Evolutionary conservation across 2,329 filamentous ascomycete species (phyloP).

Genomic region (Ophiostoma himal-ulmi): DNA sequence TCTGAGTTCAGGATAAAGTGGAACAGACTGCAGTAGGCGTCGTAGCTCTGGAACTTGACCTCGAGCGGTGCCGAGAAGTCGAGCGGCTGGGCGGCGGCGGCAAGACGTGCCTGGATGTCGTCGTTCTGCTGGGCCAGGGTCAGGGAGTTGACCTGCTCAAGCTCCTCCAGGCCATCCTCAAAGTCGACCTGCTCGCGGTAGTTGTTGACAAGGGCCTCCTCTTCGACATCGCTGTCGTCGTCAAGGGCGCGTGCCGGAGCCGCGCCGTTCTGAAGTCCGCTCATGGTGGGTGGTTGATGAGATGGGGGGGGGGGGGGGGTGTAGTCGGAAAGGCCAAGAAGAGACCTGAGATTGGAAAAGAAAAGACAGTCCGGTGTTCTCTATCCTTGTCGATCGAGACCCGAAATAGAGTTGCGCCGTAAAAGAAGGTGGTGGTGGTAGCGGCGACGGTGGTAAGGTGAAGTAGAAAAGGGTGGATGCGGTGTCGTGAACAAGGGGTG

Average conservation of each 20-base stretch:
- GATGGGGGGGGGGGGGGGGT: not conserved
- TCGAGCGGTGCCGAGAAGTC: slow-evolving; percentile 95
- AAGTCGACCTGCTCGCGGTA: slow-evolving; percentile 90
- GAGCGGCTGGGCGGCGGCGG: slow-evolving; percentile 85
- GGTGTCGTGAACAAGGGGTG: slow-evolving; percentile 17
- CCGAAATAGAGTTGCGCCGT: not conserved
- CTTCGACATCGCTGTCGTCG: slow-evolving; percentile 90
- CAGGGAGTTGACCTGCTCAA: slow-evolving; percentile 67
- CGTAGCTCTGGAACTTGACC: slow-evolving; percentile 97
- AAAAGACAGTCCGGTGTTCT: not conserved
- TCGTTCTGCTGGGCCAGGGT: slow-evolving; percentile 70
- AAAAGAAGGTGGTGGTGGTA: not conserved
- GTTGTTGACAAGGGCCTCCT: slow-evolving; percentile 91
- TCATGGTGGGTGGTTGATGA: slow-evolving; percentile 41
- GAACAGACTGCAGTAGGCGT: slow-evolving; percentile 98
- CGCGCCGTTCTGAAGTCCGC: slow-evolving; percentile 56
- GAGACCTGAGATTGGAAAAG: not conserved
- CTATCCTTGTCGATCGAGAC: slow-evolving; percentile 3
- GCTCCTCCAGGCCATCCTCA: slow-evolving; percentile 69
- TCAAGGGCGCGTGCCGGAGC: slow-evolving; percentile 56
- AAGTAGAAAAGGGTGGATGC: slow-evolving; percentile 6
- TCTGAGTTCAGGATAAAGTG: slow-evolving; percentile 99
- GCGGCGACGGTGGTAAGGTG: not conserved
- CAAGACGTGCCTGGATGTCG: slow-evolving; percentile 88
- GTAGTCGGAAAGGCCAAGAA: not conserved